Conservation (phyloP, 257 asterid genomes). For the Paraleonurus japonicus region DNA sequence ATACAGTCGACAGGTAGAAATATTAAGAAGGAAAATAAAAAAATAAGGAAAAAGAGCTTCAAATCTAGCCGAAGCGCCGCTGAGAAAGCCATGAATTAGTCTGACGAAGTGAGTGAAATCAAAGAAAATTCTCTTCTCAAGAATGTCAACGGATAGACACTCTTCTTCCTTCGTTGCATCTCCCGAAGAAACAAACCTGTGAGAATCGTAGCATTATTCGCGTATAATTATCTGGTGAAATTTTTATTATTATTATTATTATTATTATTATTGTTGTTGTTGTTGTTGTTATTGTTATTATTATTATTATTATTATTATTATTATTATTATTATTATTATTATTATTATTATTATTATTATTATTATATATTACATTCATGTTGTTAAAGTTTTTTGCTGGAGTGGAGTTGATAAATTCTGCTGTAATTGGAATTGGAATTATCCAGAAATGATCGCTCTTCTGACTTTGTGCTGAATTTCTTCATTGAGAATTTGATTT, state of each 20-base stretch:
- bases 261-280: too few relatives aligned
- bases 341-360: neutral
- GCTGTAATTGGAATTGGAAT: constrained; percentile 16
- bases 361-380: neutral
- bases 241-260: neutral
- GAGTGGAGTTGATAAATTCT: constrained; percentile 21
- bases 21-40: too few relatives aligned
- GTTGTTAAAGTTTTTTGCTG: neutral
- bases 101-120: constrained; percentile 1
- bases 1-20: neutral
- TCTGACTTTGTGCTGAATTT: constrained; percentile 3
- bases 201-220: neutral
- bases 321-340: neutral
- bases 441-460: neutral
- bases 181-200: constrained; percentile 64
- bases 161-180: constrained; percentile 42
- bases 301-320: neutral
- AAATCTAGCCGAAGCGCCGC: constrained; percentile 15
- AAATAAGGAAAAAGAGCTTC: neutral
- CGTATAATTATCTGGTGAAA: neutral
- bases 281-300: neutral
- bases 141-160: constrained; percentile 57
- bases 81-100: constrained; percentile 23
- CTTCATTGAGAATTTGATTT: neutral
- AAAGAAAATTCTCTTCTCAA: neutral